Conservation (phyloP, 768 basidiomycete species). For the Multifurca ochricompacta region DNA sequence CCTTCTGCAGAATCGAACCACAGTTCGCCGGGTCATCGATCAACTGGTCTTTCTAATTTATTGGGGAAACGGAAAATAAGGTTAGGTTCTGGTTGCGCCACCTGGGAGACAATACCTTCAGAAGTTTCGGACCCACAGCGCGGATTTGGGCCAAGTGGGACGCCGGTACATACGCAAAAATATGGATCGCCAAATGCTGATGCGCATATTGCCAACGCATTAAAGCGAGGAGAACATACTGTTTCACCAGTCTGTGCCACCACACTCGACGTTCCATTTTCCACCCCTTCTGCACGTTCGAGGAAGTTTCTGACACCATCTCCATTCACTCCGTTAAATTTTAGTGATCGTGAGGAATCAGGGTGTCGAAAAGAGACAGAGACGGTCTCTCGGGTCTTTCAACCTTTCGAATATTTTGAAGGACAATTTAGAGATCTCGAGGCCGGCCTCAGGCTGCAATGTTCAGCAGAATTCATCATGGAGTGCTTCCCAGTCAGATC, state of each 20-base stretch:
- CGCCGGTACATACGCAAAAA: neutral
- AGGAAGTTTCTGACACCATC: neutral
- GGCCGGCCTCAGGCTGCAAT: neutral
- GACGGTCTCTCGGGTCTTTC: neutral
- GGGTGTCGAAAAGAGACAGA: neutral
- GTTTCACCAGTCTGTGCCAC: neutral
- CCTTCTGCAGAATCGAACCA: neutral
- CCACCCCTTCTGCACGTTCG: neutral
- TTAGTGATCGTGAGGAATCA: neutral
- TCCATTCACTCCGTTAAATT: neutral
- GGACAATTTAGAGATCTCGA: neutral
- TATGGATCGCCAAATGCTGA: neutral
- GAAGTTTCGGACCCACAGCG: neutral
- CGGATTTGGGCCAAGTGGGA: neutral
- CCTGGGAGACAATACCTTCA: neutral
- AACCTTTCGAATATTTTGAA: neutral
- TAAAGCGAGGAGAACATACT: neutral
- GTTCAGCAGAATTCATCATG: neutral
- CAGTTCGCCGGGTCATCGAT: neutral
- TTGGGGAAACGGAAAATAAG: neutral
- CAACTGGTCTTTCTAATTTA: neutral
- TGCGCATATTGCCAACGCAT: neutral
- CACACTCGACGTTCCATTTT: neutral
- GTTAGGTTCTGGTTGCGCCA: neutral
- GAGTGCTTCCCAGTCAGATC: neutral